Percentiles rank a stretch among this genome's conserved stretches.
These are phyloP conservation scores for Urtica urens DNA, from an alignment of 306 rosid species.

Conservation along the genomic window DNA sequence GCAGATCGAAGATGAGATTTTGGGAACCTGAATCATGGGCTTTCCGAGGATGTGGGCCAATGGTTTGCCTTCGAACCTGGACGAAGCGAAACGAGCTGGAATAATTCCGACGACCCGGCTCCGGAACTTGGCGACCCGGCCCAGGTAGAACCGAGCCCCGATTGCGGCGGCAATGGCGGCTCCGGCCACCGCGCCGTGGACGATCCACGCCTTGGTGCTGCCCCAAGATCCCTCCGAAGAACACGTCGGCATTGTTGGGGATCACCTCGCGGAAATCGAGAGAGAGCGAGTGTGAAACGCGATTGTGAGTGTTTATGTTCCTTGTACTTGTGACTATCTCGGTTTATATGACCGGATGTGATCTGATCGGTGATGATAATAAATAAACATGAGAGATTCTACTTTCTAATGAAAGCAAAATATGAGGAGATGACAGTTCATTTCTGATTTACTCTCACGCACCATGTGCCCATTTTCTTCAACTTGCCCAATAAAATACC, in stretches of 20 bases:
- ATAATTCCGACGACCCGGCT: constrained; percentile 81
- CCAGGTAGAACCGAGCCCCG: constrained; percentile 55
- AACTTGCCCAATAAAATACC: no score
- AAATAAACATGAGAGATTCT: no score
- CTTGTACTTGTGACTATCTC: no score
- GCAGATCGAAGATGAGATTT: not conserved
- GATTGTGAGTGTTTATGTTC: no score
- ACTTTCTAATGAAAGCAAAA: no score
- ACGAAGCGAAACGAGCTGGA: constrained; percentile 89
- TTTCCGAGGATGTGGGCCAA: constrained; percentile 82
- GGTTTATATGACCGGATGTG: no score
- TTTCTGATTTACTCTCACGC: no score
- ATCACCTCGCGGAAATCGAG: not conserved
- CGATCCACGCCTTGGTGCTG: constrained; percentile 50
- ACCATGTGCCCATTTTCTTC: no score
- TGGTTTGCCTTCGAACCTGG: constrained; percentile 81
- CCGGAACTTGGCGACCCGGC: constrained; percentile 50
- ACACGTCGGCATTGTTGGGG: constrained; percentile 10
- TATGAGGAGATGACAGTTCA: no score
- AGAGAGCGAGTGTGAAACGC: no score
- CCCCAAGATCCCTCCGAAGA: constrained; percentile 35
- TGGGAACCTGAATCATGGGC: constrained; percentile 86
- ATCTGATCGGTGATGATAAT: no score
- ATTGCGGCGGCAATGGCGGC: constrained; percentile 59
- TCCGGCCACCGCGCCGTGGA: constrained; percentile 65